Evolutionary conservation across 2,329 filamentous ascomycete species (phyloP), one percentile per base, ranked within the genome.

Genomic region (Botrytis tulipae): DNA sequence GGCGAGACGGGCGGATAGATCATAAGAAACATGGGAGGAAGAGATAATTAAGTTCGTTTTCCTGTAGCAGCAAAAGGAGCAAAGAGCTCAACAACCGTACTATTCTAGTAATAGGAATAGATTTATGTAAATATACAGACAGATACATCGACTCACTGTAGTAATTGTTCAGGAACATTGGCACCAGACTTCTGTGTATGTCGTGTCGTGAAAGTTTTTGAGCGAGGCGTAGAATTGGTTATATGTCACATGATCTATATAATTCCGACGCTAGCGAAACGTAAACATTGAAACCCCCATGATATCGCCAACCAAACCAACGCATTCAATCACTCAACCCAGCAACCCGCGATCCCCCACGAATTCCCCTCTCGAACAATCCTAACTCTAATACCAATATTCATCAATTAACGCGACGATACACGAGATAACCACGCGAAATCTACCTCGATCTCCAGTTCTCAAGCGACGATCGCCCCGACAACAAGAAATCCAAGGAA

Each of bases 371-470:
- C 54, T 35, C 42, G 9, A 54, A 46, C 32, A 42, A 42, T 57
- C n/a, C 48, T 22, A 44, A 44, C 42, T 44, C 22, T 25, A 54
- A 66, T 54, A 20, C 18, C n/a, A 35, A 44, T 5, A 35, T 42
- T 35, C 61, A 61, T 72, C 74, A 76, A 80, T 79, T 78, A 75
- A 77, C 76, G 76, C 77, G 78, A 78, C 74, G 73, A 25, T n/a
- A 70, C 70, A 72, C 61, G 66, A 46, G 57, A 70, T 42, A 63
- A 63, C 68, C 73, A 62, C 76, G 76, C 77, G 74, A 60, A 67
- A 61, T 59, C 44, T 44, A 32, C 42, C 7, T 29, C 42, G n/a
- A 54, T 57, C 61, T 42, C 69, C 20, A 68, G 32, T 46, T 71
- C 25, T 9, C 29, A 62, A 51, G 66, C 42, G 68, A 73, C 66